A percentile compares a stretch with the other conserved stretches of the same genome.
Evolutionary conservation across 129 eudicot species (phyloP).

Genomic region (Artemisia argyi): DNA sequence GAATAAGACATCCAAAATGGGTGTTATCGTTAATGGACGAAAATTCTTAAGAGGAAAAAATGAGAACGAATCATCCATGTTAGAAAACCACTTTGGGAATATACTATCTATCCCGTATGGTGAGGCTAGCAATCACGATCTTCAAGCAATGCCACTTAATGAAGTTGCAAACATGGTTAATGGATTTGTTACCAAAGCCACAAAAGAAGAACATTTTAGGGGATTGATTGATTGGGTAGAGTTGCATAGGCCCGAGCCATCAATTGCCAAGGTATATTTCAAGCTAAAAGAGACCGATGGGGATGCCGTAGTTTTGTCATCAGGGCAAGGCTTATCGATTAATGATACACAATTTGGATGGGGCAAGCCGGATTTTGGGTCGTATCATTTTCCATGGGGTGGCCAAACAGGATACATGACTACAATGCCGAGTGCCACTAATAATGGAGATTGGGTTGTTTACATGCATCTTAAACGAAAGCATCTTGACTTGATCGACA

Average conservation of each 20-base stretch:
- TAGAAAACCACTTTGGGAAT: constrained; percentile 49
- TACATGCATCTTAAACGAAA: no score
- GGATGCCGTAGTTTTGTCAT: no score
- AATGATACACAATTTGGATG: not conserved
- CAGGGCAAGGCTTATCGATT: no score
- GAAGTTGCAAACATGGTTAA: constrained; percentile 36
- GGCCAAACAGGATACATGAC: not conserved
- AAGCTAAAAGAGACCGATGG: constrained; percentile 6
- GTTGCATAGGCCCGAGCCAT: constrained; percentile 45
- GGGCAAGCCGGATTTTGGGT: no score
- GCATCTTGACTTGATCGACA: not conserved
- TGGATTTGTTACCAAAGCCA: constrained; percentile 26
- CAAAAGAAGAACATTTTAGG: constrained; percentile 37
- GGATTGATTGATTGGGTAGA: constrained; percentile 61
- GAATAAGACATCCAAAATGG: constrained; percentile 36
- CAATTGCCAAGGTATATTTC: constrained; percentile 36
- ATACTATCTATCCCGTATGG: constrained; percentile 54
- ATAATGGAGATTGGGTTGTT: no score
- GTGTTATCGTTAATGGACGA: constrained; percentile 50
- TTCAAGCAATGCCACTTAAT: constrained; percentile 27
- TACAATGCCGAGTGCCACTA: no score
- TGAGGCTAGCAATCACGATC: constrained; percentile 12
- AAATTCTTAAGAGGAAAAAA: constrained; percentile 16
- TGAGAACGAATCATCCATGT: constrained; percentile 5
- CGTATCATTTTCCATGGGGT: no score